These are phyloP conservation scores for Pleoardoris graminearum DNA, from an alignment of 2,329 filamentous ascomycete genomes.

Conservation along the genomic window DNA sequence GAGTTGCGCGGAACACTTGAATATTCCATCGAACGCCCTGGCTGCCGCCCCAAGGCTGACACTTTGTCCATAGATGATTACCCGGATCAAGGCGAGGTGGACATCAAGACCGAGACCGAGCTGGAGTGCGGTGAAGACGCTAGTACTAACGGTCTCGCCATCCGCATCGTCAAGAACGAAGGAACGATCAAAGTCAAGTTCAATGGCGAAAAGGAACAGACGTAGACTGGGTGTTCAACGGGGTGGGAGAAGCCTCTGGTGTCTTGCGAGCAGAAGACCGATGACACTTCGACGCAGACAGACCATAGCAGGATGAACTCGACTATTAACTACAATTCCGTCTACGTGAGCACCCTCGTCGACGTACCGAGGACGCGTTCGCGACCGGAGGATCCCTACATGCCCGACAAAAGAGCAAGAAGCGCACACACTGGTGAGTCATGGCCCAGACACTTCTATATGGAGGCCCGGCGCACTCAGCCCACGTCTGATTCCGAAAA, in stretches of 20 bases:
- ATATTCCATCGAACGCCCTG: conserved; percentile 4
- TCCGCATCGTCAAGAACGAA: neutral
- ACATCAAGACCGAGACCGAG: neutral
- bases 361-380: neutral
- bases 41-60: neutral
- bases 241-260: no score
- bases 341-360: neutral
- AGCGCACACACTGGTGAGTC: conserved; percentile 1
- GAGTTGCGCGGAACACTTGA: conserved; percentile 9
- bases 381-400: neutral
- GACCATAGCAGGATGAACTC: neutral
- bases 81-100: no score
- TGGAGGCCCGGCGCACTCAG: no score
- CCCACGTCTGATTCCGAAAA: no score
- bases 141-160: neutral
- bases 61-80: neutral
- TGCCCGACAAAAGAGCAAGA: neutral
- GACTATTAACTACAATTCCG: neutral
- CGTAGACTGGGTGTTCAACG: no score
- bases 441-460: conserved; percentile 9
- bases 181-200: no score
- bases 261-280: neutral
- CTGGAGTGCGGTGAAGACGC: neutral
- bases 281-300: neutral
- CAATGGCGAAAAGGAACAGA: no score